These are phyloP conservation scores for Betula pendula DNA, from an alignment of 306 rosid species.

Conservation along the genomic window DNA sequence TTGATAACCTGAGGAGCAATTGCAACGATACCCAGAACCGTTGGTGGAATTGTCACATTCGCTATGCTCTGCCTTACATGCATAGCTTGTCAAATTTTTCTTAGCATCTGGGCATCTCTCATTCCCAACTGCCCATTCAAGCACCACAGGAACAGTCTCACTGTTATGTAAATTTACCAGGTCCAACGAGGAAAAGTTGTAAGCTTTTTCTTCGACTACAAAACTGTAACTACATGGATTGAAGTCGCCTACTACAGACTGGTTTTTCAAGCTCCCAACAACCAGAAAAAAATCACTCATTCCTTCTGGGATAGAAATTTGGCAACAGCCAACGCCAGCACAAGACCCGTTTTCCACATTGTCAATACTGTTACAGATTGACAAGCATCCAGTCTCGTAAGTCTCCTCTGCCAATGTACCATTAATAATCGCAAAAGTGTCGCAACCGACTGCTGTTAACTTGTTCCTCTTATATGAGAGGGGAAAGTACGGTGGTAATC, in stretches of 20 bases:
- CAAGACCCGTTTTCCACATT: neutral
- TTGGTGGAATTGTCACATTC: neutral
- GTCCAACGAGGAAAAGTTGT: constrained; percentile 1
- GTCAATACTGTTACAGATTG: neutral
- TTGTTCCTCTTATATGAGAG: constrained; percentile 24
- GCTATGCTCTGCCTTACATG: neutral
- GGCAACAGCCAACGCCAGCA: constrained; percentile 31
- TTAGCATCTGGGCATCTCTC: neutral
- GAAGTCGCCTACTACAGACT: too few species aligned
- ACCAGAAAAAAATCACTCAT: accelerated
- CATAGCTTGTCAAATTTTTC: neutral
- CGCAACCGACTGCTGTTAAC: constrained; percentile 29
- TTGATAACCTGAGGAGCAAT: constrained; percentile 22
- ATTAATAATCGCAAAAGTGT: neutral
- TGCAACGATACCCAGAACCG: constrained; percentile 33
- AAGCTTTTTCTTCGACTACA: constrained; percentile 14
- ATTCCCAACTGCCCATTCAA: constrained; percentile 43
- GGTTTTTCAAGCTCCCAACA: neutral
- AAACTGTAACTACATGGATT: constrained; percentile 29
- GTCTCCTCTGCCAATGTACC: accelerated
- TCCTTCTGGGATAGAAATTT: constrained; percentile 1
- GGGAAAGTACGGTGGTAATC: neutral
- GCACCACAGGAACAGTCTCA: constrained; percentile 2
- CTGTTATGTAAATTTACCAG: neutral
- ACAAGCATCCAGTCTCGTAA: constrained; percentile 5